These are phyloP conservation scores for Physcia stellaris DNA, from an alignment of 495 filamentous ascomycete species.

Conservation along the genomic window DNA sequence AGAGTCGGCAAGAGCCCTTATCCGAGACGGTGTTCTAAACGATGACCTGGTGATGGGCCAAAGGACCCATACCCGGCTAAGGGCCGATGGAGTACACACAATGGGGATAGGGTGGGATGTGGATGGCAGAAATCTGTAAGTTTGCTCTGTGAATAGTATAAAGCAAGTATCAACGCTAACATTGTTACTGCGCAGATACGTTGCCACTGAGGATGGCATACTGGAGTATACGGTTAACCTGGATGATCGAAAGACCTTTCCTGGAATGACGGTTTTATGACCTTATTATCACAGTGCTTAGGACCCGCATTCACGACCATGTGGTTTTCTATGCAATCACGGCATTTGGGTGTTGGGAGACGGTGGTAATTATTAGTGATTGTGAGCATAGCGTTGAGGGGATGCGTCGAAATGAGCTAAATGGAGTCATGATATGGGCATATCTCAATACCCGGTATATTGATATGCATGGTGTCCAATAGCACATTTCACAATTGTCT, in stretches of 20 bases:
- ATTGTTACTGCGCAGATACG: conserved; percentile 34
- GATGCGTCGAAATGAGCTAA: too few species aligned
- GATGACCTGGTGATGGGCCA: background rate
- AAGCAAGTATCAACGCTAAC: background rate
- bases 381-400: too few species aligned
- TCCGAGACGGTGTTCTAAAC: too few species aligned
- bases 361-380: too few species aligned
- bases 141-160: too few species aligned
- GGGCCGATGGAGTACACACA: conserved; percentile 34
- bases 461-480: too few species aligned
- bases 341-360: too few species aligned
- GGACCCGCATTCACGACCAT: background rate
- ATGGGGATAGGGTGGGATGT: conserved; percentile 59
- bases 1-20: too few species aligned
- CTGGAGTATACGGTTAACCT: conserved; percentile 59
- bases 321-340: too few species aligned
- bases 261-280: conserved; percentile 45
- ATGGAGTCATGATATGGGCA: too few species aligned
- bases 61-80: conserved; percentile 10
- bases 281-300: background rate
- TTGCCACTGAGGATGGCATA: conserved; percentile 62
- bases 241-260: conserved; percentile 49
- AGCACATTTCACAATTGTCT: too few species aligned
- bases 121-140: conserved; percentile 58
- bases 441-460: too few species aligned